Base-by-base conservation (phyloP, 345 rosid species). In the Conringia planisiliqua region DNA sequence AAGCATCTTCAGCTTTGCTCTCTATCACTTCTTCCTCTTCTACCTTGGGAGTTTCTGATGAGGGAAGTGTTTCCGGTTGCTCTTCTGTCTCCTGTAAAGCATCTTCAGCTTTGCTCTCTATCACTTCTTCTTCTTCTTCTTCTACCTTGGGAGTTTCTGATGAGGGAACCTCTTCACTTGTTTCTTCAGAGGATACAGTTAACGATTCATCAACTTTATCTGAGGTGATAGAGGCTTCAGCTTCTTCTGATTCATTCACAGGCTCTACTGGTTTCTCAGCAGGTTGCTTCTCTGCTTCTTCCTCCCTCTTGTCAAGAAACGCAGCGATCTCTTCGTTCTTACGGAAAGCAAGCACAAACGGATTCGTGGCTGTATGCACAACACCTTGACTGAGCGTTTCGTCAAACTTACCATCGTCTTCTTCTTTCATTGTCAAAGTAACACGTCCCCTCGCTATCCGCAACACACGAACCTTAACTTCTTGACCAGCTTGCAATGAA, bases 361-460 rank as follows among this genome's bases (percentile, higher is more conserved):
- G 93, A 75, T 91, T 94, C 4, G 95, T 82, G 32, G 93, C 90
- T 16, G 80, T 61, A 60, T 90, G 85, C 73, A 87, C 84, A 72
- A 85, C 87, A 3, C 90, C 90, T 74, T 86, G 88, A 69, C 47
- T 76, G 18, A 83, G 40, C 57, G 80, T 68, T 33, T 70, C 57
- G 46, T 81, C 90, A 69, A 74, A 75, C 68, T 86, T 83, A 76
- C 83, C 76, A 12, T 69, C 74, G n/a, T 83, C 87, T 62, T 85
- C 93, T 56, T 82, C 83, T 83, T 88, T 91, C 97, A 89, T 89
- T 0, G 98, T 94, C 80, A 94, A 79, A 54, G 98, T 94, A 75
- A 83, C 88, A 74, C 86, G 88, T 68, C 97, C 96, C 74, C 97
- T 83, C 3, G 82, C 32, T 17, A 89, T 63, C 55, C 89, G 83